phyloP scores from a whole-genome alignment of 2,329 filamentous ascomycete species.

The Neofusicoccum ribis region DNA sequence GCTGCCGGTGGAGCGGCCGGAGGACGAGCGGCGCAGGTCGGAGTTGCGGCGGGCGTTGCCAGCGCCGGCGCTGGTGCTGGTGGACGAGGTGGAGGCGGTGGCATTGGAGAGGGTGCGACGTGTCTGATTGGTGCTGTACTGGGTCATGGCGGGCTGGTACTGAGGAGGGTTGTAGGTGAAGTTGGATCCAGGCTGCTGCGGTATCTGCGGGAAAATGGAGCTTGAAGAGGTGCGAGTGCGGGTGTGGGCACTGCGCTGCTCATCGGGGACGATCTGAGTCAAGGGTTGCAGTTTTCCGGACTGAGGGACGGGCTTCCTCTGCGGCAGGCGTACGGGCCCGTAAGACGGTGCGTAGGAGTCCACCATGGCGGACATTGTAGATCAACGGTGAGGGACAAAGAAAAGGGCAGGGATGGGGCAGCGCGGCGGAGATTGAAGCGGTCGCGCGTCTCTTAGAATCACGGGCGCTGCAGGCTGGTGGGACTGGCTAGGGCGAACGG shows the following conservation, averaged over 20 bases:
- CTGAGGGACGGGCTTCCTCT: slow-evolving; percentile 27
- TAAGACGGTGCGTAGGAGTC: slow-evolving; percentile 21
- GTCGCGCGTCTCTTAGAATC: slow-evolving; percentile 17
- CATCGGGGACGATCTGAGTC: slow-evolving; percentile 27
- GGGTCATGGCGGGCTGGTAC: slow-evolving; percentile 19
- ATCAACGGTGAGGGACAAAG: neutral
- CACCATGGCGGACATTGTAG: slow-evolving; percentile 22
- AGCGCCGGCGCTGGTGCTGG: slow-evolving; percentile 46
- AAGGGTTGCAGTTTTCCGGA: slow-evolving; percentile 19
- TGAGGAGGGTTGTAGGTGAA: slow-evolving; percentile 26
- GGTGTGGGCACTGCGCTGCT: slow-evolving; percentile 30
- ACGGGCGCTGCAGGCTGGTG: slow-evolving; percentile 4
- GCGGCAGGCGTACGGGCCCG: slow-evolving; percentile 22
- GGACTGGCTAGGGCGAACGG: slow-evolving; percentile 10
- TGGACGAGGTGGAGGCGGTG: slow-evolving; percentile 69
- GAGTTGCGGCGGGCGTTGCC: slow-evolving; percentile 52
- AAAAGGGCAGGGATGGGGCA: slow-evolving; percentile 14
- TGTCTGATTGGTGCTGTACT: slow-evolving; percentile 25
- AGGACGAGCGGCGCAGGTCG: slow-evolving; percentile 71
- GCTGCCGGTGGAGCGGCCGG: slow-evolving; percentile 67
- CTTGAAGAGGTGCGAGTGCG: slow-evolving; percentile 41
- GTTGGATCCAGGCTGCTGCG: slow-evolving; percentile 23
- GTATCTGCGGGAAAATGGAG: slow-evolving; percentile 32
- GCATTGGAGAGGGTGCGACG: slow-evolving; percentile 67
- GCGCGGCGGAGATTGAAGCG: slow-evolving; percentile 15